These are phyloP conservation scores for Diplocarpon rosae DNA, from an alignment of 2,329 filamentous ascomycete genomes.

Conservation along the genomic window DNA sequence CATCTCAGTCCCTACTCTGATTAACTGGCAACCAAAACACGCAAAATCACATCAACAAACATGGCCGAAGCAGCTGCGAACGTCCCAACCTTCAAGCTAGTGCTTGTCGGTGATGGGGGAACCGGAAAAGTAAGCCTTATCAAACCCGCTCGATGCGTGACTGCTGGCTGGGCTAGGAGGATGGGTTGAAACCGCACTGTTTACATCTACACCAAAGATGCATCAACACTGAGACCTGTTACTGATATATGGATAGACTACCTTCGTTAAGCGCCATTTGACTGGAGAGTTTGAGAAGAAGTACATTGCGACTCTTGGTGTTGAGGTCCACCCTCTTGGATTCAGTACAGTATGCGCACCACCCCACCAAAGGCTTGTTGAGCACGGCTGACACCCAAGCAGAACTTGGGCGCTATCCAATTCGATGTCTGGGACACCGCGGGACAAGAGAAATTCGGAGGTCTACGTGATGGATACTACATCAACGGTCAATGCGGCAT, in stretches of 20 bases:
- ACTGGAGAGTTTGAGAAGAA: constrained; percentile 99
- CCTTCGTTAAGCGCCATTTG: constrained; percentile 99
- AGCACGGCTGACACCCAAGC: constrained; percentile 2
- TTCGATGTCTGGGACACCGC: constrained; percentile 99
- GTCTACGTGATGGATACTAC: constrained; percentile 99
- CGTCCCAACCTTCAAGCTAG: constrained; percentile 94
- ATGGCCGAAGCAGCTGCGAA: constrained; percentile 52
- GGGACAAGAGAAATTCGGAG: constrained; percentile 98
- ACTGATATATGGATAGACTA: constrained; percentile 55
- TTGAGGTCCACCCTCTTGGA: constrained; percentile 95
- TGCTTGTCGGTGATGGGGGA: constrained; percentile 98
- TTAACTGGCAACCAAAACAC: constrained; percentile 12
- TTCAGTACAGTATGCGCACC: constrained; percentile 81
- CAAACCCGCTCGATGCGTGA: constrained; percentile 2
- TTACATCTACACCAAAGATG: constrained; percentile 16
- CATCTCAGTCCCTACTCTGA: neutral
- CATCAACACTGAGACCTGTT: constrained; percentile 7
- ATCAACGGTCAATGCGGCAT: constrained; percentile 99
- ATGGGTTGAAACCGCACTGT: constrained; percentile 7
- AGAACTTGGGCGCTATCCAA: constrained; percentile 92
- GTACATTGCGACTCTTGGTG: constrained; percentile 98
- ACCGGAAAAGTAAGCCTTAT: constrained; percentile 79
- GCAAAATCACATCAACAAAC: constrained; percentile 24
- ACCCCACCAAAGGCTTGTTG: neutral
- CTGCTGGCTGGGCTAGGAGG: constrained; percentile 6